Base-by-base conservation (phyloP, 179 eudicot species). In the Heliamphora pulchella region DNA sequence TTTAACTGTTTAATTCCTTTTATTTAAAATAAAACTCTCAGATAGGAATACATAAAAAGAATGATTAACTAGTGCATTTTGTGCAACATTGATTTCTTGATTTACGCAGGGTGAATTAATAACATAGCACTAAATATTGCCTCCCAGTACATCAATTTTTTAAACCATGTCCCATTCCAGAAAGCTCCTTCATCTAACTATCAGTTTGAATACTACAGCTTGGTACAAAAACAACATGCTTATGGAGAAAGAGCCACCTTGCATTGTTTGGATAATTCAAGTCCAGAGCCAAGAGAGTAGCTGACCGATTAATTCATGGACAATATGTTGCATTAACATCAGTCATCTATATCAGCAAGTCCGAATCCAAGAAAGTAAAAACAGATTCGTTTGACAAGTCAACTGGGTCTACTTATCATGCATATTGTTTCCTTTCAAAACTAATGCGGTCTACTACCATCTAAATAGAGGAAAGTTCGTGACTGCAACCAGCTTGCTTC, bases 251-350 rank as follows among this genome's bases (percentile, higher is more conserved):
- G 5, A 44, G 53, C 39, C 75, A 48, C 50, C 14, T 39, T 41
- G 1, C 31, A 55, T 22, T 62, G 22, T 10, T n/a, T 62, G 13
- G 11, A 74, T 31, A 48, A 58, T 46, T 17, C 55, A 31, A 70
- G 57, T 11, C 69, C 15, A 70, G 15, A 51, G 62, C 58, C 44
- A 64, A 74, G 18, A 81, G 4, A 44, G 14, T 1, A 58, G 54
- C 4, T 7, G 20, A 63, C 76, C 57, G 71, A 61, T 53, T 17
- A 58, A 69, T 48, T 68, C 61, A 39, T 48, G n/a, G 71, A 81
- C n/a, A 69, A 8, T 18, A 15, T 50, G 57, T 57, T 65, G 69
- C 17, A 2, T 22, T 14, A 31, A 54, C 44, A 47, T 14, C 0
- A 48, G 4, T 59, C 64, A 70, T 50, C 55, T 11, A 18, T 59